Base-by-base conservation (phyloP, 352 stramenopile genomes). In the Phytopythium mirpurense region DNA sequence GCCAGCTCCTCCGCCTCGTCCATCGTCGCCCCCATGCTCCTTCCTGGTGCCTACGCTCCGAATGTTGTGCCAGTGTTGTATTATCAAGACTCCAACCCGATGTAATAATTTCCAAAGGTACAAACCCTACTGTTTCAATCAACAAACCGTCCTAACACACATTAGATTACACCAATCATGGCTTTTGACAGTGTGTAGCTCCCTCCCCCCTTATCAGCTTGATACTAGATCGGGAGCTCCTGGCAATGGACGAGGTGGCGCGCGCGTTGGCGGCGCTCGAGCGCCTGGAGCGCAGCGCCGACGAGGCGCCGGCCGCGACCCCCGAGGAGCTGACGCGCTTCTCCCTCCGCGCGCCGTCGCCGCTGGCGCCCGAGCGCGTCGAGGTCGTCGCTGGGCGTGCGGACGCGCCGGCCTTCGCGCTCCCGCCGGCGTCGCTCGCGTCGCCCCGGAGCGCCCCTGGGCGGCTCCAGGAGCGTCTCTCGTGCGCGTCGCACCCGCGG, bases 1-100 rank as follows among this genome's bases (percentile, higher is more conserved):
- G 81, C 71, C 52, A 91, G 57, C 36, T 92, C 81, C 48, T 94
- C 84, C 45, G 59, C 73, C 46, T 85, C 76, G 32, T 80, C 68
- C 48, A 46, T 63, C 24, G 63, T 52, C n/a, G 67, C 70, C 60
- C 63, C 75, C 18, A 35, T 71, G 34, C 29, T 23, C 31, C 40
- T 34, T 21, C 27, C 19, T 32, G 1, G 23, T 19, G 8, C 7
- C 16, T 23, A 11, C 23, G 16, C 15, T 9, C 29, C 26, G n/a
- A 7, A 5, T 19, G 29, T 29, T 38, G n/a, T 27, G 2, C 24
- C 38, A 44, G 31, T 16, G 15, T 29, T n/a, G n/a, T n/a, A n/a
- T n/a, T n/a, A n/a, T n/a, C n/a, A n/a, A n/a, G n/a, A n/a, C n/a
- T n/a, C n/a, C n/a, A 31, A 52, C 29, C 23, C 23, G n/a, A 11